Conservation (phyloP, 495 filamentous ascomycete species). For the Cladorrhinum samala region DNA sequence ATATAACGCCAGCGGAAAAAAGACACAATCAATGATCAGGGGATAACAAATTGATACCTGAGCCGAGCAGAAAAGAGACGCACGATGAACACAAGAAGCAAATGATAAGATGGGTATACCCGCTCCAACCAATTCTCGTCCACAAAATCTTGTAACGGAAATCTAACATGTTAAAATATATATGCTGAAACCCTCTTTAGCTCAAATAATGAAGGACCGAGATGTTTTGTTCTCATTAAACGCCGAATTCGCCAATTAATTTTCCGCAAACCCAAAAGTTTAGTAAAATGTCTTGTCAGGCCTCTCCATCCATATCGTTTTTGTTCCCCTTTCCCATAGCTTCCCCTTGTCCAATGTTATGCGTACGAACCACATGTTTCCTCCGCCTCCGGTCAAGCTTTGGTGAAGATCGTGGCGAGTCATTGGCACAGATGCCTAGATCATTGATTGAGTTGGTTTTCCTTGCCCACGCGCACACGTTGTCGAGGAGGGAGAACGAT, state of each 20-base stretch:
- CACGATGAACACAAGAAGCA: too few species aligned
- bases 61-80: too few species aligned
- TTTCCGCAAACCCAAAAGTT: constrained; percentile 8
- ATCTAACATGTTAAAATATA: too few species aligned
- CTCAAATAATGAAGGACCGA: background rate
- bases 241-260: constrained; percentile 23
- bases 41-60: too few species aligned
- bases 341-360: background rate
- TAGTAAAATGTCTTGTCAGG: background rate
- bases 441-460: too few species aligned
- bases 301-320: background rate
- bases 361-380: background rate
- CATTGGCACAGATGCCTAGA: background rate
- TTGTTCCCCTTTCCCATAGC: background rate
- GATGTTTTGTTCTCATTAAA: constrained; percentile 15
- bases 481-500: too few species aligned
- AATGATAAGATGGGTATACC: too few species aligned
- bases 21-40: too few species aligned
- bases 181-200: background rate
- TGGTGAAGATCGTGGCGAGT: background rate
- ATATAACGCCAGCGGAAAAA: background rate
- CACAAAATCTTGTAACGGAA: too few species aligned
- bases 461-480: too few species aligned
- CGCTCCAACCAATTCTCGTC: too few species aligned
- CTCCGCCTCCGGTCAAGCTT: background rate